Evolutionary conservation across 257 asterid species (phyloP).

Genomic region (Solanum etuberosum): DNA sequence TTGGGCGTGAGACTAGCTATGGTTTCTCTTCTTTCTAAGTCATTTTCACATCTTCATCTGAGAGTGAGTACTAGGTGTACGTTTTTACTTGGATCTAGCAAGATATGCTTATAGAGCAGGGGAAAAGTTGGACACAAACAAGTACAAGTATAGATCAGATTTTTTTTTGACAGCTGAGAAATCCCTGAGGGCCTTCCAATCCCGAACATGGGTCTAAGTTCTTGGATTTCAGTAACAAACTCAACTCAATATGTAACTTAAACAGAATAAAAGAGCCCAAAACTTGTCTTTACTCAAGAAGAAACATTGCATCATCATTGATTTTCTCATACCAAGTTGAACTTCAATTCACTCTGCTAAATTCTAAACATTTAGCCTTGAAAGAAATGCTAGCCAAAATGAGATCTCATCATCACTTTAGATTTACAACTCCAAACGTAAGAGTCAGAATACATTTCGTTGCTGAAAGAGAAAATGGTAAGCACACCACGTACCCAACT

Average conservation of each 20-base stretch:
- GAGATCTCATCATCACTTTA: background rate
- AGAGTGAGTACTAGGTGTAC: background rate
- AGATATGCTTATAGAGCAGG: background rate
- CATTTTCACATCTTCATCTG: background rate
- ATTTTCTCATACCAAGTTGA: background rate
- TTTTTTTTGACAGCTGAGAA: background rate
- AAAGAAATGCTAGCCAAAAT: background rate
- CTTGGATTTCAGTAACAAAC: background rate
- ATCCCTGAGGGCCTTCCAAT: background rate
- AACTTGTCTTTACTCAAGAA: background rate
- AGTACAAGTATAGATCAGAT: background rate
- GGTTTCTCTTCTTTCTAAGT: background rate
- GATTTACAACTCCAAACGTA: background rate
- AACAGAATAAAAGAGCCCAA: background rate
- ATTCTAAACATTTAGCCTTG: background rate
- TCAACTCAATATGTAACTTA: background rate
- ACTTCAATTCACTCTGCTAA: background rate
- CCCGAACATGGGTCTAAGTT: background rate
- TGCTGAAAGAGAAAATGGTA: background rate
- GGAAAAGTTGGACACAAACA: background rate
- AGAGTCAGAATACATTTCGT: background rate
- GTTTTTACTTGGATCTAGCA: background rate
- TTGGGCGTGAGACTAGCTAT: background rate
- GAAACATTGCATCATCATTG: background rate
- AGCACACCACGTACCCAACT: background rate